Base-by-base conservation (phyloP, 108 stramenopile species). In the Cyclotella baltica region DNA sequence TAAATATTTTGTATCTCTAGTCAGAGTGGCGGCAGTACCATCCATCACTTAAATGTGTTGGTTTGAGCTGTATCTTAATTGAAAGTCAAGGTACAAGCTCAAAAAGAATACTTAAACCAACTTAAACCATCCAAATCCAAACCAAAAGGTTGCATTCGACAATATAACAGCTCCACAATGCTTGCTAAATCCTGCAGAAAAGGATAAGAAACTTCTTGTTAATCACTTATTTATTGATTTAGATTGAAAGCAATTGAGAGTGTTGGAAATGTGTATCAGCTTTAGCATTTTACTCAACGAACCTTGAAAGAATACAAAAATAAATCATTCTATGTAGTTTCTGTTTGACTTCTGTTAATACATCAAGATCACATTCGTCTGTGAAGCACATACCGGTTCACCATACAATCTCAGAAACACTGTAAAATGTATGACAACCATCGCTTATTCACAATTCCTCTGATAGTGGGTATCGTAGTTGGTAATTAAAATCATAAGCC, bases 1-100 rank as follows among this genome's bases (percentile, higher is more conserved):
- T n/a, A n/a, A n/a, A n/a, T n/a, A n/a, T n/a, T n/a, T n/a, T n/a
- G n/a, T n/a, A n/a, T n/a, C n/a, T n/a, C n/a, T n/a, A n/a, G n/a
- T n/a, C n/a, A n/a, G n/a, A 73, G 10, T 97, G 95, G 95, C 95
- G 93, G 93, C 84, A 93, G 52, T 87, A 85, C 72, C 68, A 96
- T 15, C 94, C 95, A 16, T 87, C 88, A 13, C 76, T 97, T 51
- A 97, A 97, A 78, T 93, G 91, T 56, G 89, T 97, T 50, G 97
- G 97, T 4, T 73, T 97, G 23, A 89, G 88, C 6, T 86, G 89
- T 43, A 74, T 91, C 19, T 53, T 95, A 9, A 78, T 91, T 0
- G 90, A 93, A 53, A 58, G 63, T 68, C 38, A 72, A 15, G 40
- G 23, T 18, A 31, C 20, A 3, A 13, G 38, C 3, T 43, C 10